Conservation (phyloP, 2,329 filamentous ascomycete species). For the Davidsoniella virescens region DNA sequence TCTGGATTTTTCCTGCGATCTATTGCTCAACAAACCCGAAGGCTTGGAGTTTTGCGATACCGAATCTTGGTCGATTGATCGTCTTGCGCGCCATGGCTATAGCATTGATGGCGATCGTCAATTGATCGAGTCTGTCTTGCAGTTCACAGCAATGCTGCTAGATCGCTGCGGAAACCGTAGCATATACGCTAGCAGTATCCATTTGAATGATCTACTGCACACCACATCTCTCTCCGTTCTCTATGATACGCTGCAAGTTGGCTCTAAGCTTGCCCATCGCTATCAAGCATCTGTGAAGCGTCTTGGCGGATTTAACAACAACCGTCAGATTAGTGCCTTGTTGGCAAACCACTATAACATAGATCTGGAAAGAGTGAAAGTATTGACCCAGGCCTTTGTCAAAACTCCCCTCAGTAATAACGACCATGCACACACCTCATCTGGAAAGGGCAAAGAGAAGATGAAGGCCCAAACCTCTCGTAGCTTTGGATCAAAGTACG, state of each 20-base stretch:
- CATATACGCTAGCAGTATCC: conserved; percentile 84
- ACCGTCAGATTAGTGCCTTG: conserved; percentile 52
- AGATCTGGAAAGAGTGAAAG: conserved; percentile 64
- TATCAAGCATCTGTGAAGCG: conserved; percentile 83
- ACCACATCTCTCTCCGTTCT: conserved; percentile 70
- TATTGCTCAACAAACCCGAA: conserved; percentile 43
- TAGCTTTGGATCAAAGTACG: conserved; percentile 39
- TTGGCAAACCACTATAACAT: conserved; percentile 75
- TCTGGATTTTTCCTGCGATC: conserved; percentile 51
- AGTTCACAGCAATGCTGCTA: conserved; percentile 73
- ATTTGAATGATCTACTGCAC: conserved; percentile 77
- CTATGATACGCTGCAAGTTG: conserved; percentile 61
- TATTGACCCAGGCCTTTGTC: conserved; percentile 66
- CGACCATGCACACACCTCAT: conserved; percentile 33
- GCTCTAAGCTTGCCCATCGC: conserved; percentile 73
- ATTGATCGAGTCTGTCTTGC: conserved; percentile 62
- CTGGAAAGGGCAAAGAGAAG: conserved; percentile 63
- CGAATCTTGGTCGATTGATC: conserved; percentile 19
- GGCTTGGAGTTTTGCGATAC: conserved; percentile 32
- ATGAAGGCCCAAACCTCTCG: conserved; percentile 18
- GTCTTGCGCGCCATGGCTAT: conserved; percentile 45
- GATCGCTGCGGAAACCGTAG: conserved; percentile 95
- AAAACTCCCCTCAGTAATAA: conserved; percentile 46
- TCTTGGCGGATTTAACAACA: conserved; percentile 32
- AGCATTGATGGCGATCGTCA: conserved; percentile 61